Evolutionary conservation across 2,329 filamentous ascomycete genomes (phyloP), one percentile per base, ranked within the genome.

Genomic region (Trichophyton benhamiae): DNA sequence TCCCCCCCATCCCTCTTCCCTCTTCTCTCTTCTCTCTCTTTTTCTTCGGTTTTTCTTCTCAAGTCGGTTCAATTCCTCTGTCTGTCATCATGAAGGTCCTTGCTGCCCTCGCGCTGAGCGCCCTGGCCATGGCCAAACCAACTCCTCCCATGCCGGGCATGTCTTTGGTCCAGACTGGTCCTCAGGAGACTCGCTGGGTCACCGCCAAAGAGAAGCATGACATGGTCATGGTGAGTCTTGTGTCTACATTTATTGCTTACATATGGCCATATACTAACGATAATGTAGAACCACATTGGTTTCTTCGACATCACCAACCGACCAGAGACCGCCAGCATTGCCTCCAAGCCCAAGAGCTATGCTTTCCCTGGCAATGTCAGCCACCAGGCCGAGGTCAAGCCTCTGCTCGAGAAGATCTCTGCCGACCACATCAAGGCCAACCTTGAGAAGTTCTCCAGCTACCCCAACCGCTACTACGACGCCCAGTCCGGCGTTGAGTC

Each of bases 161-260:
- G 49, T 94, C 82, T 73, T 80, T 95, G 57, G 85, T 99, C 65
- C 91, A 97, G 78, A 80, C 94, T 30, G 82, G 83, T 17, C 90
- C 90, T 3, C 89, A 89, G 62, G 81, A 92, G 72, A 91, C 86
- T 25, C 79, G 82, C 79, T 94, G 89, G 88, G 87, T 96, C 36
- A 95, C 89, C 0, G 92, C 97, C 69, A 89, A 96, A 42, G 85
- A 96, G 78, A 99, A 97, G 76, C 96, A 91, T 90, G 86, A 87
- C 74, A 78, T 97, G 65, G 86, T 88, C 70, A 82, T 90, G 68
- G 91, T 95, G 27, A 30, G 27, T 82, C 38, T 48, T 20, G 3
- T 17, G 13, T 27, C 15, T 44, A n/a, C 17, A 15, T 61, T 46
- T 11, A 1, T 9, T 33, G 30, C 3, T 11, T 22, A 17, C 13